Base-by-base conservation (phyloP, 192 early-diverging fungal species). In the Backusella parvicylindrica region DNA sequence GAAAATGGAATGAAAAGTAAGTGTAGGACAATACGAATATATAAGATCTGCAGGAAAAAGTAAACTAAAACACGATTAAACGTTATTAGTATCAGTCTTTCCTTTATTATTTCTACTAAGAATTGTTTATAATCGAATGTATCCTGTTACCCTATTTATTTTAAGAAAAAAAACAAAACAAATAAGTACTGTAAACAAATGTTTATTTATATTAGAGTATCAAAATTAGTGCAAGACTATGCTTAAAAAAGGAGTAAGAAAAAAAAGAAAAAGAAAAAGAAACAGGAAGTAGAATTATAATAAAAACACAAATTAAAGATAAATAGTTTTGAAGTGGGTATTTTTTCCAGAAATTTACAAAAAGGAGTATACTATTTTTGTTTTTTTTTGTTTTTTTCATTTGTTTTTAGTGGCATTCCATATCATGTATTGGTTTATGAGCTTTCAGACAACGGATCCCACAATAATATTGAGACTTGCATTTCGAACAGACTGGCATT, bases 401-500 rank as follows among this genome's bases (percentile, higher is more conserved):
- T 47, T 47, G 43, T 26, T 56, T 60, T 60, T 70, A 66, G 28
- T 66, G 64, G 30, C 68, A 70, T 41, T 70, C 68, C 68, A 43
- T 18, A 41, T 65, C 63, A 37, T 77, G 76, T 49, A 36, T 35
- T 35, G 70, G 37, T 64, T 72, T 69, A 43, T 77, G 76, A 6
- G 69, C n/a, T 31, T 71, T 71, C 12, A 77, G 64, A 21, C 79
- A 80, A 0, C 74, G 75, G 3, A 71, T 49, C 4, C 74, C 66
- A 47, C 79, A 80, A 41, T 80, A 80, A 21, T 64, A 69, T 11
- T 71, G 74, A 37, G 43, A 64, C 28, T 80, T 80, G 18, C 79
- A 80, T 12, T 72, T 75, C 4, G 79, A 69, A 56, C 79, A 80
- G 11, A 80, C 74, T 6, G 79, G 79, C 79, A 80, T 80, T 21